phyloP scores from a whole-genome alignment of 805 yeast species.

The Starmera dryadoides region DNA sequence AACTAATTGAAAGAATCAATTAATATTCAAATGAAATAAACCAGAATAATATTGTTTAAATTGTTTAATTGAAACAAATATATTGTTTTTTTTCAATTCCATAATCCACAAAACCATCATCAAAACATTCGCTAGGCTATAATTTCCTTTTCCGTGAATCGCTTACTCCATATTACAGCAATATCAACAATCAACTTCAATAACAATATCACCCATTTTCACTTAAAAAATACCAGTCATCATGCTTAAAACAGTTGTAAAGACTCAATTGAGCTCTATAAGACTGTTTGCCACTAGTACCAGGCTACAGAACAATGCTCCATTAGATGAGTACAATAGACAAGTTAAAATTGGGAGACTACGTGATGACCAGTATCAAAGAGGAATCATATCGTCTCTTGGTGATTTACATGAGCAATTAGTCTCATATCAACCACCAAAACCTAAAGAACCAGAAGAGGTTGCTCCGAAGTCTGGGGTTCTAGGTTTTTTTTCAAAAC shows the following conservation, averaged over 20 bases:
- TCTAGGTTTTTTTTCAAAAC: slow-evolving; percentile 22
- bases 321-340: slow-evolving; percentile 40
- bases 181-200: too few species aligned
- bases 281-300: background rate
- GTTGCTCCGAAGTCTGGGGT: slow-evolving; percentile 45
- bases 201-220: too few species aligned
- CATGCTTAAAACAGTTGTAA: background rate
- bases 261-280: background rate
- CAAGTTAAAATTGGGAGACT: slow-evolving; percentile 38
- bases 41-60: too few species aligned
- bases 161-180: background rate
- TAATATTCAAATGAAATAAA: too few species aligned
- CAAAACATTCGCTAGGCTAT: background rate
- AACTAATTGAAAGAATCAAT: too few species aligned
- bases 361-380: slow-evolving; percentile 68
- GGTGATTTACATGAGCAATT: slow-evolving; percentile 51
- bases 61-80: too few species aligned
- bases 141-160: background rate
- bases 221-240: too few species aligned
- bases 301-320: slow-evolving; percentile 20
- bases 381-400: slow-evolving; percentile 57
- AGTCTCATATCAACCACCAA: slow-evolving; percentile 50
- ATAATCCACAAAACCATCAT: too few species aligned
- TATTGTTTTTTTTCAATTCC: too few species aligned
- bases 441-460: slow-evolving; percentile 38